phyloP scores from a whole-genome alignment of 371 early-diverging fungal species.

The Entomophthora muscae region DNA sequence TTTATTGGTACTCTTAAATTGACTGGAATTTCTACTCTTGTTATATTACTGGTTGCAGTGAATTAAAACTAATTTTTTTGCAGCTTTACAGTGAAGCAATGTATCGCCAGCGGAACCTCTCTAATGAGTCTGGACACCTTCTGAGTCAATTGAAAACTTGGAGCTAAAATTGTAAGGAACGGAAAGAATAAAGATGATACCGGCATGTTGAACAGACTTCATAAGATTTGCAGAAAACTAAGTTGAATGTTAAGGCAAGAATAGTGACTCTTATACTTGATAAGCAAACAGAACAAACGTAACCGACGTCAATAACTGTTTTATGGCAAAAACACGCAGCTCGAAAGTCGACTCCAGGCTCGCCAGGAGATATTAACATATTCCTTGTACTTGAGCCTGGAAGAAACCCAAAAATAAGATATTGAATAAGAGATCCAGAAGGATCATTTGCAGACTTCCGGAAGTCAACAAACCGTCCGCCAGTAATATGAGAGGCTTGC shows the following conservation, averaged over 20 bases:
- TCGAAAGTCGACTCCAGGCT: conserved; percentile 76
- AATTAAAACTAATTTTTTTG: no score
- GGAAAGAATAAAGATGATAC: not conserved
- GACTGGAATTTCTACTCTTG: no score
- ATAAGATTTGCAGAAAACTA: not conserved
- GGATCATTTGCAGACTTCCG: conserved; percentile 38
- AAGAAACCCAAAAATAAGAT: conserved; percentile 32
- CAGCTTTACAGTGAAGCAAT: no score
- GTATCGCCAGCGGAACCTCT: no score
- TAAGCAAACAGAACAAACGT: conserved; percentile 89
- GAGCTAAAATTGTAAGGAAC: not conserved
- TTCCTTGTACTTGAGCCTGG: conserved; percentile 59
- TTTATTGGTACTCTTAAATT: no score
- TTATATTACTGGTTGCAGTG: no score
- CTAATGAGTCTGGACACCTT: no score
- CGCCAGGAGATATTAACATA: conserved; percentile 47
- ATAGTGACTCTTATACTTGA: conserved; percentile 44
- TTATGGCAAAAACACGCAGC: conserved; percentile 96
- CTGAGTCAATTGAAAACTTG: not conserved
- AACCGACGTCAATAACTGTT: conserved; percentile 74
- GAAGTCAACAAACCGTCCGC: conserved; percentile 58
- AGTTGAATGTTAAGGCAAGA: not conserved
- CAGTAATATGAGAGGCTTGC: conserved; percentile 81
- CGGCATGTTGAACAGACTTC: not conserved
- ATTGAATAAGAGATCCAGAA: conserved; percentile 70